phyloP scores from a whole-genome alignment of 345 rosid genomes.

The Dipteronia sinensis region DNA sequence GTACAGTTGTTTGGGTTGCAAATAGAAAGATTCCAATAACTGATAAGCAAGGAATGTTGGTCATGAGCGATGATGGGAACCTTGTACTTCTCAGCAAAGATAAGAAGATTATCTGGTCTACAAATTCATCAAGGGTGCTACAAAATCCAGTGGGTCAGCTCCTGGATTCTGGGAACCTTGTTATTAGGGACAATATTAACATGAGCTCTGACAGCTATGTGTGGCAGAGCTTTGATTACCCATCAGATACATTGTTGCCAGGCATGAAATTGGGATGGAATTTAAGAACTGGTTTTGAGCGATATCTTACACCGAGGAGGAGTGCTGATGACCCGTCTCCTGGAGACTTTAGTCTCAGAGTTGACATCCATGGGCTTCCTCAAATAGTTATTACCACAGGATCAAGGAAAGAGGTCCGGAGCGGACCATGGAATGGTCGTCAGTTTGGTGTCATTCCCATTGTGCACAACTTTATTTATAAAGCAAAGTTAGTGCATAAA shows the following conservation, averaged over 20 bases:
- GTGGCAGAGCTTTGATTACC: conserved; percentile 45
- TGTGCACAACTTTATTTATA: background rate
- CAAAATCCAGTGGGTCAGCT: conserved; percentile 36
- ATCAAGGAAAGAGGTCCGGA: conserved; percentile 6
- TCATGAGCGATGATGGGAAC: background rate
- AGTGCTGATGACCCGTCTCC: conserved; percentile 27
- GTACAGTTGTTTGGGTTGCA: conserved; percentile 47
- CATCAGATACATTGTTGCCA: conserved; percentile 37
- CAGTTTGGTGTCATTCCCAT: conserved; percentile 18
- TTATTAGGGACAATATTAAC: conserved; percentile 24
- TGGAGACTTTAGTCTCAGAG: conserved; percentile 19
- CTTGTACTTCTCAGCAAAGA: conserved; percentile 31
- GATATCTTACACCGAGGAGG: conserved; percentile 31
- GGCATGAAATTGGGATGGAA: conserved; percentile 47
- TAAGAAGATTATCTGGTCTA: conserved; percentile 32
- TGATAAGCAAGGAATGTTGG: no score
- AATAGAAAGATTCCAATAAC: conserved; percentile 15
- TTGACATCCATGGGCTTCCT: conserved; percentile 24
- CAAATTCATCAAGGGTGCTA: conserved; percentile 23
- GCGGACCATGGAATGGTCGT: conserved; percentile 9
- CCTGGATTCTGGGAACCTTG: conserved; percentile 46
- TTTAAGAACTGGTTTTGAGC: conserved; percentile 12
- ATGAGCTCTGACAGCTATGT: no score
- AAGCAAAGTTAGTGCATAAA: conserved; percentile 7
- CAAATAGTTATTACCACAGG: conserved; percentile 15